Evolutionary conservation across 2,329 filamentous ascomycete genomes (phyloP).

Genomic region (Aspergillus sp.): DNA sequence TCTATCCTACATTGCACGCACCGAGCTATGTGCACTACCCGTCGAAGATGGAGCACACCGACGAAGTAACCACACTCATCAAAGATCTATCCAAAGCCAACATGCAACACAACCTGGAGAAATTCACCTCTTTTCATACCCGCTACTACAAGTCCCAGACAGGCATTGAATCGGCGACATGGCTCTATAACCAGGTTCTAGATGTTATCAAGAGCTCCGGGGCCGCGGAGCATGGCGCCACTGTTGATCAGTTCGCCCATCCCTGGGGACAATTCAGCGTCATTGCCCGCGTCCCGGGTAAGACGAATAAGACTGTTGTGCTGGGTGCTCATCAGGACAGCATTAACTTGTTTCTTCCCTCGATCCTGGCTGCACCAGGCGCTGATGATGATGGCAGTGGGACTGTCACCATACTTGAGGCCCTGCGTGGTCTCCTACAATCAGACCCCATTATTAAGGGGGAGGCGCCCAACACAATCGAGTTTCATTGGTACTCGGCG

Average conservation of each 20-base stretch:
- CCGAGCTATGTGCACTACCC: slow-evolving; percentile 61
- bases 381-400: slow-evolving; percentile 95
- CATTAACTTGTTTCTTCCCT: slow-evolving; percentile 88
- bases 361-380: slow-evolving; percentile 78
- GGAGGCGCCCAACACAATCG: slow-evolving; percentile 78
- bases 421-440: slow-evolving; percentile 75
- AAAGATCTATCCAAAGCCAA: slow-evolving; percentile 69
- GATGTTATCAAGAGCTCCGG: slow-evolving; percentile 69
- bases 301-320: slow-evolving; percentile 79
- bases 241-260: slow-evolving; percentile 73
- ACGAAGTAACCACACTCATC: slow-evolving; percentile 66
- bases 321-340: slow-evolving; percentile 93
- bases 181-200: slow-evolving; percentile 76
- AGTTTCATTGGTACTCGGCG: slow-evolving; percentile 95
- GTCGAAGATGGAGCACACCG: slow-evolving; percentile 62
- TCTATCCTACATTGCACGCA: slow-evolving; percentile 51
- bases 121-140: slow-evolving; percentile 60
- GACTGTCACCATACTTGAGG: slow-evolving; percentile 91
- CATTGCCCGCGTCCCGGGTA: slow-evolving; percentile 86
- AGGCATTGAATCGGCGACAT: slow-evolving; percentile 81
- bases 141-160: slow-evolving; percentile 60
- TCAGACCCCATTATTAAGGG: slow-evolving; percentile 70
- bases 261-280: slow-evolving; percentile 87
- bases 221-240: slow-evolving; percentile 65
- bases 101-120: slow-evolving; percentile 76